Evolutionary conservation across 2,329 filamentous ascomycete genomes (phyloP), one percentile per base, ranked within the genome.

Genomic region (Monilinia fructicola): DNA sequence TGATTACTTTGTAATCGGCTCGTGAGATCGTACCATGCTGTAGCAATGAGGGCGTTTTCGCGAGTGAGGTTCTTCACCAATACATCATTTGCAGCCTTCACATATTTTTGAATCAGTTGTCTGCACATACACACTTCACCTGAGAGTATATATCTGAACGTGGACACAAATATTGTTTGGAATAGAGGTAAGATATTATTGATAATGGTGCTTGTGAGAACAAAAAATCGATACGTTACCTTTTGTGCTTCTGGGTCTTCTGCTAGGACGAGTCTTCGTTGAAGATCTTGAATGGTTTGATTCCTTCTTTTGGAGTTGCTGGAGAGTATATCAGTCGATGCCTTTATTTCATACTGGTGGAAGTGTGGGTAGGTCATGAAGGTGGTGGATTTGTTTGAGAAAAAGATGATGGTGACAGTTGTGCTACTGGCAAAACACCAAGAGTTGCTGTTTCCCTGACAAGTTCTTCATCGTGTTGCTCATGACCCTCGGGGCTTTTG

Each of bases 11-110:
- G 91, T 72, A 96, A 78, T 62, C 92, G 84, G 75, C 84, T 88
- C 35, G 89, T 88, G 73, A 95, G 84, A 77, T 94, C 91, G 79
- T 93, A 93, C 91, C 91, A 96, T 2, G 92, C 92, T n/a, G 88
- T 90, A 35, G 89, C 83, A 73, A 96, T 92, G 75, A 95, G 83
- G 50, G 84, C 84, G 76, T 92, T 92, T 78, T 96, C 92, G 72
- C 90, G 86, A 76, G 90, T 85, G 67, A 96, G 84, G 72, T 88
- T 90, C 71, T 84, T 77, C 62, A 76, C 71, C 72, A 76, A 72
- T 42, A 66, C 50, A 73, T 75, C 66, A 70, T 72, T 67, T 66
- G 71, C 70, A 69, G 74, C 71, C 73, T 77, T 71, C 67, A 65
- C 56, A 61, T 26, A 70, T 35, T 23, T 38, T 44, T 56, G 35